Base-by-base conservation (phyloP, 495 filamentous ascomycete species). In the Bombardia bombarda region DNA sequence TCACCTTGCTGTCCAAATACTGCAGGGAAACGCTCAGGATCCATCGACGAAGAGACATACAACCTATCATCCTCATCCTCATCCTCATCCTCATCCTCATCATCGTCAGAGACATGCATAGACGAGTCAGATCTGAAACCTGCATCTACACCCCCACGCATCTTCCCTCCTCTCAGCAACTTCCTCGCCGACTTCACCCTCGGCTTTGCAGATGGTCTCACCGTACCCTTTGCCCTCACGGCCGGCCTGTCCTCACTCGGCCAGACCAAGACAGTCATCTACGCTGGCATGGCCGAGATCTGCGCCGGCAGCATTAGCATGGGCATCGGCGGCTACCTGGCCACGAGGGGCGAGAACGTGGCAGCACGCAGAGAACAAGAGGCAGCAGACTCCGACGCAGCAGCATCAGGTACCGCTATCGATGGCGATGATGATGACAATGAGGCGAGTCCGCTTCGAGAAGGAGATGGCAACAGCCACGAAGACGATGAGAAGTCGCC, bases 291-390 rank as follows among this genome's bases (percentile, higher is more conserved):
- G 26, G 82, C 82, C 2, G 82, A 86, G 60, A 69, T 84, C 18
- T 78, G 82, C 47, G 75, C 74, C 10, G 80, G 82, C 24, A 72
- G 77, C 20, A 82, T 86, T 45, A 81, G 76, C 14, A 85, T 86
- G 82, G 82, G 82, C 4, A 68, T 86, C 4, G 75, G 82, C 19
- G 82, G 79, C 20, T 86, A 77, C 45, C 67, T 92, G 3, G 82
- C 82, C 10, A 82, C 84, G 0, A 79, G 80, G 50, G 80, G 80
- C 31, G 84, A 88, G 66, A 70, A 68, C 71, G 20, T 22, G 14
- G 32, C 40, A 23, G 22, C 20, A 13, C 26, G 7, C 32, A 9
- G 39, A 34, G 16, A 36, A 47, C 20, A 33, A 22, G 38, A 42
- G 18, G 12, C 1, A 20, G 9, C 32, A 4, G 12, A 5, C n/a